Evolutionary conservation across 306 rosid species (phyloP), one percentile per base, ranked within the genome.

Genomic region (Quercus dentata): DNA sequence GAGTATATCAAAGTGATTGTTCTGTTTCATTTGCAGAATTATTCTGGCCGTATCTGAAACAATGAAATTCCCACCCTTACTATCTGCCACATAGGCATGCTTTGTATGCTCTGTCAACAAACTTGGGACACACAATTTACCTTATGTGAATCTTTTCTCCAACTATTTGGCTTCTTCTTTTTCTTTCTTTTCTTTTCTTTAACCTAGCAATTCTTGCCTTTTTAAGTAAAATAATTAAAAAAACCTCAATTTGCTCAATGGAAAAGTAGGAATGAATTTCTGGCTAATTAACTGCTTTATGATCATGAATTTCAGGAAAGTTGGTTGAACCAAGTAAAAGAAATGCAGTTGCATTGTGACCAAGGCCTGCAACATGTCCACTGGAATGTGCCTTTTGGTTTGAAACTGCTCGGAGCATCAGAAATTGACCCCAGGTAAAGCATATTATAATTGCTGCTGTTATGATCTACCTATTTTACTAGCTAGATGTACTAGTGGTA

Each of bases 291-390:
- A 57, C 63, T 73, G 56, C 31, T 5, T 68, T 55, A 56, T 79
- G 81, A 75, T 79, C 59, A 49, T 70, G 81, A 52, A 74, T 87
- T 87, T 85, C 92, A 95, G 99, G 98, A 91, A 89, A 82, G 88
- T 87, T 95, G 98, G 97, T 88, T 89, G 85, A 91, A 87, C 81
- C 94, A 95, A 90, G 92, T 95, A 64, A 93, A 87, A 83, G 98
- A 95, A 81, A 93, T 93, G 89, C 98, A 91, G 70, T 27, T 88
- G 63, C 91, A 87, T 54, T 95, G 98, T 79, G 95, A 90, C 44
- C 91, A 89, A 71, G 98, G 99, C 12, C 81, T 95, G 72, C 91
- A 85, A 62, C 89, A 86, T 71, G 84, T 83, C 74, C 88, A 88
- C 30, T 83, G 87, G 80, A 89, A 81, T 54, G 18, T 52, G 5